Percentiles rank a stretch among this genome's conserved stretches.
Conservation (phyloP, 306 rosid genomes). For the Cercis canadensis region DNA sequence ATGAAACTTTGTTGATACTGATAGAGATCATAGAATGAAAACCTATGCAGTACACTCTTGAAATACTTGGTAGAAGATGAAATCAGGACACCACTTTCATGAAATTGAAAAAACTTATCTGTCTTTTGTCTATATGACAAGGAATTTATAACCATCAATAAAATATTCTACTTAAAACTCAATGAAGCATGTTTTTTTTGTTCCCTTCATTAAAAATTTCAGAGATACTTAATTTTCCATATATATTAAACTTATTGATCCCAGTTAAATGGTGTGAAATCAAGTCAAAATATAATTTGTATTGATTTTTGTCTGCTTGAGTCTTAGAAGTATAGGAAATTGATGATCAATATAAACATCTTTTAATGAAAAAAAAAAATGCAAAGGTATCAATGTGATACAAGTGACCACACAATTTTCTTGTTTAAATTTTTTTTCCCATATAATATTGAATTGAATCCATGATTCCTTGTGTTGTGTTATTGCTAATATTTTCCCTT, state of each 20-base stretch:
- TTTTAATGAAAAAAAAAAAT: not conserved
- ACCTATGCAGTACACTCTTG: not conserved
- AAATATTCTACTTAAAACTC: not conserved
- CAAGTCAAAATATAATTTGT: too few relatives aligned
- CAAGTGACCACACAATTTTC: not conserved
- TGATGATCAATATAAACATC: too few relatives aligned
- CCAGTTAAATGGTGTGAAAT: too few relatives aligned
- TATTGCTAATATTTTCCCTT: slow-evolving; percentile 29
- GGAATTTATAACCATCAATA: not conserved
- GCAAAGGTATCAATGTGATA: not conserved
- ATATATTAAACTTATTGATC: too few relatives aligned
- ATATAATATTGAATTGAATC: not conserved
- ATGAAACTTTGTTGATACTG: not conserved
- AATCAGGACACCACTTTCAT: too few relatives aligned
- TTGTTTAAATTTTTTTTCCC: not conserved
- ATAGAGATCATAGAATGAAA: slow-evolving; percentile 9
- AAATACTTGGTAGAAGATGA: not conserved
- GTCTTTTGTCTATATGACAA: too few relatives aligned
- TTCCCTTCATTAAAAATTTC: not conserved
- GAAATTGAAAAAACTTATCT: too few relatives aligned
- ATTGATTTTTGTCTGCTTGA: too few relatives aligned
- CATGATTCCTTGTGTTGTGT: not conserved
- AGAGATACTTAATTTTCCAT: not conserved
- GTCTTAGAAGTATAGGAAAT: too few relatives aligned
- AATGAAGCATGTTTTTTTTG: not conserved